These are phyloP conservation scores for Myriangium duriaei DNA, from an alignment of 2,329 filamentous ascomycete species.

Conservation along the genomic window DNA sequence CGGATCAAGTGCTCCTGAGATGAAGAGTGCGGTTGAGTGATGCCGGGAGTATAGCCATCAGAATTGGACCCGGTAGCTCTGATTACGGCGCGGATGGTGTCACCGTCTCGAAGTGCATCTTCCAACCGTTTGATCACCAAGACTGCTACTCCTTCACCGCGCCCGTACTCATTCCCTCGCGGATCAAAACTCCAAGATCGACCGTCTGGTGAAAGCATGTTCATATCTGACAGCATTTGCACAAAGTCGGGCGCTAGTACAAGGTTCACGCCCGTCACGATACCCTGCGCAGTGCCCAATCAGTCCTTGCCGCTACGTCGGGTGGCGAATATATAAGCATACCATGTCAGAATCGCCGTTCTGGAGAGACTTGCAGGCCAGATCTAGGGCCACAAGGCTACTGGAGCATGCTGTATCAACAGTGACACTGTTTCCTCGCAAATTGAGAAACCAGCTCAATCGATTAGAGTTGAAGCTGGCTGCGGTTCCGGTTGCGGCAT, in stretches of 20 bases:
- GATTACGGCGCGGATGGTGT: slow-evolving; percentile 31
- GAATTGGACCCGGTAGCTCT: slow-evolving; percentile 23
- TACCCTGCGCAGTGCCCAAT: slow-evolving; percentile 3
- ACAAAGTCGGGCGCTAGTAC: slow-evolving; percentile 15
- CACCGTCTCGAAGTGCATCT: slow-evolving; percentile 35
- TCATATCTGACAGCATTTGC: slow-evolving; percentile 19
- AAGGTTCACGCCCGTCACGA: slow-evolving; percentile 2
- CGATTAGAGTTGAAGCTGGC: not conserved
- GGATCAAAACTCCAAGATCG: slow-evolving; percentile 21
- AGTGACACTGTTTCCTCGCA: slow-evolving; percentile 1
- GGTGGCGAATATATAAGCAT: too few species aligned
- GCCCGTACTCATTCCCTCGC: slow-evolving; percentile 37
- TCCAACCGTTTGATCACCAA: slow-evolving; percentile 40
- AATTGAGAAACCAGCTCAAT: not conserved
- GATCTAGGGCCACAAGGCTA: slow-evolving; percentile 25
- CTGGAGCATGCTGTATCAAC: slow-evolving; percentile 37
- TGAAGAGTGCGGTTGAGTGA: slow-evolving; percentile 26
- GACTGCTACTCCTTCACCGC: slow-evolving; percentile 40
- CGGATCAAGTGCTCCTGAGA: slow-evolving; percentile 27
- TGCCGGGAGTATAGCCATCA: slow-evolving; percentile 27
- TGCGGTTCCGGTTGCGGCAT: not conserved
- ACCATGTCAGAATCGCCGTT: too few species aligned
- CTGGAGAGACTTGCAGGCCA: slow-evolving; percentile 23
- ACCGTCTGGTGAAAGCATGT: slow-evolving; percentile 20
- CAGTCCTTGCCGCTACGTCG: slow-evolving; percentile 21